These are phyloP conservation scores for Cryphonectria naterciae DNA, from an alignment of 2,329 filamentous ascomycete genomes.

Conservation along the genomic window DNA sequence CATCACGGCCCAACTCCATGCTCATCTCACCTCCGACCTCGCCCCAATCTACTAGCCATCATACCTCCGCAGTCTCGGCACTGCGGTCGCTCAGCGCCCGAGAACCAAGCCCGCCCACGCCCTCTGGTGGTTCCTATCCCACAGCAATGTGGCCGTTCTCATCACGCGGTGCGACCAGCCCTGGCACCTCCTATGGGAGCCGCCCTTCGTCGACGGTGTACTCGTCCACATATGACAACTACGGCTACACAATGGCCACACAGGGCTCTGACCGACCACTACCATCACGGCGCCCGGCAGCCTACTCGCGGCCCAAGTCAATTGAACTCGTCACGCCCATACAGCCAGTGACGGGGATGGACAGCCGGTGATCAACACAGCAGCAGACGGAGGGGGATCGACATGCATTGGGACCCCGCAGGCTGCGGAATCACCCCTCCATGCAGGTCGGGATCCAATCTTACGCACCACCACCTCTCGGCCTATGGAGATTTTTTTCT, in stretches of 20 bases:
- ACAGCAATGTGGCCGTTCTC: conserved; percentile 58
- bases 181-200: conserved; percentile 55
- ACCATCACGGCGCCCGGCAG: conserved; percentile 57
- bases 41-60: conserved; percentile 47
- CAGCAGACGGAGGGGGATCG: neutral
- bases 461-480: conserved; percentile 15
- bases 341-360: conserved; percentile 42
- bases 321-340: conserved; percentile 67
- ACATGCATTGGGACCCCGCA: neutral
- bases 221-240: conserved; percentile 58
- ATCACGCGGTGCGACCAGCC: conserved; percentile 54
- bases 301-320: conserved; percentile 63
- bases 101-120: conserved; percentile 60
- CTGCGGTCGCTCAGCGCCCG: conserved; percentile 59
- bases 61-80: conserved; percentile 58
- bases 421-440: conserved; percentile 13
- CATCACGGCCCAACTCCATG: conserved; percentile 61
- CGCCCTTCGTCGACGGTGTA: conserved; percentile 47
- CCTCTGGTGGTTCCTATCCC: conserved; percentile 46
- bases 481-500: conserved; percentile 17
- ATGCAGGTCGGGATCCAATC: neutral
- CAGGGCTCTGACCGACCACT: conserved; percentile 56
- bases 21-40: conserved; percentile 59
- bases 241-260: conserved; percentile 46
- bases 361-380: neutral